Percentiles rank a stretch among this genome's conserved stretches.
Evolutionary conservation across 177 flowering plant species (phyloP).

Genomic region (Telopea speciosissima): DNA sequence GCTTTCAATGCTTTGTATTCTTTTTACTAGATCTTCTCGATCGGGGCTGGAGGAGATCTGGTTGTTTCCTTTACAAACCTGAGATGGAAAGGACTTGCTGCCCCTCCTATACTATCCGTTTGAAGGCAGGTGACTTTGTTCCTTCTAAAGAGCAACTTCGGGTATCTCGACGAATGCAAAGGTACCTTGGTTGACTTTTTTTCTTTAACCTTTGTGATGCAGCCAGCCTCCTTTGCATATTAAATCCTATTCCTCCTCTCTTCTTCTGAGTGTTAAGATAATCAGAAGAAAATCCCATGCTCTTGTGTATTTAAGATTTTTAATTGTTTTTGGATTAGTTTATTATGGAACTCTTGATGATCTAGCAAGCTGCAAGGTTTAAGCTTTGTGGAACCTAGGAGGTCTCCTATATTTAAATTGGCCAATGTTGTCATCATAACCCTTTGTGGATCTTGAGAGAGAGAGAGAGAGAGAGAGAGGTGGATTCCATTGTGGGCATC

Average conservation of each 20-base stretch:
- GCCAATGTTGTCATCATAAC: not conserved
- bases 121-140: constrained; percentile 61
- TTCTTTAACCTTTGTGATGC: not conserved
- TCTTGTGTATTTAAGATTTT: not conserved
- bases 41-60: constrained; percentile 97
- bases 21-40: constrained; percentile 67
- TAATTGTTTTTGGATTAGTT: not conserved
- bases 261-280: not conserved
- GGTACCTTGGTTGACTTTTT: constrained; percentile 32
- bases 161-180: constrained; percentile 65
- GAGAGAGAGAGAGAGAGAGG: too few relatives aligned
- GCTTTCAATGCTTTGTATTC: not conserved
- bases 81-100: constrained; percentile 90
- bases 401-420: not conserved
- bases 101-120: constrained; percentile 80
- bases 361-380: not conserved
- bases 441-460: not conserved
- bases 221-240: not conserved
- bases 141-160: constrained; percentile 82
- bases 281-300: not conserved
- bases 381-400: not conserved
- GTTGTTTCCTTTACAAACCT: constrained; percentile 74
- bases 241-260: not conserved
- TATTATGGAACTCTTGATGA: not conserved
- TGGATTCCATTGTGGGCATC: too few relatives aligned